A percentile compares a stretch with the other conserved stretches of the same genome.
phyloP scores from a whole-genome alignment of 768 basidiomycete genomes.

The Daedalea quercina region DNA sequence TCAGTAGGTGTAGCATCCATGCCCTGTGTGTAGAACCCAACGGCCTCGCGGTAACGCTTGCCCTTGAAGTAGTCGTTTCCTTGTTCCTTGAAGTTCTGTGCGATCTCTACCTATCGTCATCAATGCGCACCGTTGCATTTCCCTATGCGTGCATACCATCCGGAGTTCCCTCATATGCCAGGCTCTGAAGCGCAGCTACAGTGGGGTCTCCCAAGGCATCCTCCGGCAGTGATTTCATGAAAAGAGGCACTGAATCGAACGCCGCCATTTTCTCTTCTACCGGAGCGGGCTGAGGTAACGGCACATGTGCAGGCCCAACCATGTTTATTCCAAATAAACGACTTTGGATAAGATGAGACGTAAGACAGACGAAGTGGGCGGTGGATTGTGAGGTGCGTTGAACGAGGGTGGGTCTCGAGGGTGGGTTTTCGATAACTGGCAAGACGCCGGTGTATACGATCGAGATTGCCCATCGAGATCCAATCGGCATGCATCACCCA shows the following conservation, averaged over 20 bases:
- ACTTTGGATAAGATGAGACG: no score
- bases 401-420: not conserved
- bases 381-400: not conserved
- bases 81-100: conserved; percentile 89
- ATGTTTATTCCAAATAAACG: no score
- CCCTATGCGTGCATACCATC: conserved; percentile 63
- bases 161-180: conserved; percentile 85
- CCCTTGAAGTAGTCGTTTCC: conserved; percentile 93
- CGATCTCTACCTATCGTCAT: conserved; percentile 55
- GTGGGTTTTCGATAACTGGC: not conserved
- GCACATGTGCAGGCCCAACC: conserved; percentile 3
- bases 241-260: conserved; percentile 74
- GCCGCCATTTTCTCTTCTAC: conserved; percentile 32
- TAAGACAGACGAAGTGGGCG: no score
- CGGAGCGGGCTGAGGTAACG: conserved; percentile 18
- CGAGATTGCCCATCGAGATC: conserved; percentile 4
- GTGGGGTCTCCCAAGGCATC: conserved; percentile 51
- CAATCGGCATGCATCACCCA: not conserved
- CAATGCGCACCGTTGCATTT: not conserved
- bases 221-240: conserved; percentile 88
- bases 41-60: conserved; percentile 80
- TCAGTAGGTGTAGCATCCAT: conserved; percentile 79
- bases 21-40: conserved; percentile 87
- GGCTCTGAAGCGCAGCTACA: conserved; percentile 77
- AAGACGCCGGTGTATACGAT: not conserved